phyloP scores from a whole-genome alignment of 176 grass and related monocot species.

The Chrysopogon serrulatus region DNA sequence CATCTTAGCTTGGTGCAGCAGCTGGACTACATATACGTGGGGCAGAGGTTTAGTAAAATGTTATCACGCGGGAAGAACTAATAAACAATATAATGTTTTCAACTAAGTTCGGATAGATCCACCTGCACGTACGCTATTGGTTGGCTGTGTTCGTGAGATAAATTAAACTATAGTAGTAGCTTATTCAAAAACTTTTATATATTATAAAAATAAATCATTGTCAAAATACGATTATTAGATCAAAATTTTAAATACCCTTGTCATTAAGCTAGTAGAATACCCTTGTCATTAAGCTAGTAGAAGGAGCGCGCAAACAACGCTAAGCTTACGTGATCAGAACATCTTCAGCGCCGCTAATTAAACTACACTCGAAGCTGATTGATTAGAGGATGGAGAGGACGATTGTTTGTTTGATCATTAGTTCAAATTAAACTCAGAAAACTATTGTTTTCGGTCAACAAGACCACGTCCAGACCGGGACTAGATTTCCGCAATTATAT shows the following conservation, averaged over 20 bases:
- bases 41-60: too few species aligned
- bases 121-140: background rate
- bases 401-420: background rate
- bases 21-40: too few species aligned
- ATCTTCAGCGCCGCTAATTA: background rate
- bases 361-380: background rate
- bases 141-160: background rate
- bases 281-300: background rate
- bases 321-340: background rate
- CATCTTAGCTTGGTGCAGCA: too few species aligned
- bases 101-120: background rate
- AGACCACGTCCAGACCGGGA: background rate
- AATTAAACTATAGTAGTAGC: too few species aligned
- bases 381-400: background rate
- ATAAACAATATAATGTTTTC: background rate
- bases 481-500: slow-evolving; percentile 5
- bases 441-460: background rate
- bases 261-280: too few species aligned
- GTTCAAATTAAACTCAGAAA: background rate
- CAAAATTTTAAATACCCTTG: too few species aligned
- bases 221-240: too few species aligned
- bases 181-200: too few species aligned
- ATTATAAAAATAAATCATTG: too few species aligned
- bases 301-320: background rate
- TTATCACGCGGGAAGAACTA: too few species aligned